A percentile compares a stretch with the other conserved stretches of the same genome.
Conservation (phyloP, 2,329 filamentous ascomycete genomes). For the Neopestalotiopsis rosae region DNA sequence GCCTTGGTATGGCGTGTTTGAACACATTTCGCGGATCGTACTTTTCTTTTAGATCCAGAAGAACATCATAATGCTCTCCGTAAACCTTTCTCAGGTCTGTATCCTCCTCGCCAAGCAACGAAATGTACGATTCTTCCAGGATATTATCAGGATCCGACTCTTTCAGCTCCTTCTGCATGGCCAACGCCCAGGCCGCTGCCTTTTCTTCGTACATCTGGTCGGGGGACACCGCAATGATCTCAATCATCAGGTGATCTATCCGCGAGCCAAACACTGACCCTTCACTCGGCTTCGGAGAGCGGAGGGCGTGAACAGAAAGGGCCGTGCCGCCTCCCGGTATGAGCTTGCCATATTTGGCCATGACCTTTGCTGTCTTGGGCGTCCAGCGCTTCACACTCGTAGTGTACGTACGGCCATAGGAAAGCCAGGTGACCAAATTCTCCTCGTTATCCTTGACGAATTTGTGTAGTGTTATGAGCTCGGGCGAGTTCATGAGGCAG, state of each 20-base stretch:
- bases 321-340: conserved; percentile 32
- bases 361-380: conserved; percentile 29
- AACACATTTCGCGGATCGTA: conserved; percentile 44
- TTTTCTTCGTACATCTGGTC: conserved; percentile 29
- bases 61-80: conserved; percentile 31
- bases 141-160: conserved; percentile 32
- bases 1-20: conserved; percentile 27
- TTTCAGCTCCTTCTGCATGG: conserved; percentile 24
- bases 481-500: conserved; percentile 34
- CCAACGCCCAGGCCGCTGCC: conserved; percentile 30
- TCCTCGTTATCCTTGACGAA: conserved; percentile 25
- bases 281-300: conserved; percentile 26
- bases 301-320: conserved; percentile 37
- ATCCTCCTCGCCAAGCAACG: conserved; percentile 32
- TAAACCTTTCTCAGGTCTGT: conserved; percentile 35
- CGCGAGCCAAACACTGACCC: conserved; percentile 36
- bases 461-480: conserved; percentile 26
- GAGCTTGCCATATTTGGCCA: conserved; percentile 29
- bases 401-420: conserved; percentile 28
- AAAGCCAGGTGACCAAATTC: conserved; percentile 28
- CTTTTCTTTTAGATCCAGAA: conserved; percentile 36
- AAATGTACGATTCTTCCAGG: conserved; percentile 37
- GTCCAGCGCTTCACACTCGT: conserved; percentile 31
- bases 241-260: conserved; percentile 40
- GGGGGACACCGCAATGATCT: conserved; percentile 36